Conservation (phyloP, 495 filamentous ascomycete genomes). For the Glonium stellatum region DNA sequence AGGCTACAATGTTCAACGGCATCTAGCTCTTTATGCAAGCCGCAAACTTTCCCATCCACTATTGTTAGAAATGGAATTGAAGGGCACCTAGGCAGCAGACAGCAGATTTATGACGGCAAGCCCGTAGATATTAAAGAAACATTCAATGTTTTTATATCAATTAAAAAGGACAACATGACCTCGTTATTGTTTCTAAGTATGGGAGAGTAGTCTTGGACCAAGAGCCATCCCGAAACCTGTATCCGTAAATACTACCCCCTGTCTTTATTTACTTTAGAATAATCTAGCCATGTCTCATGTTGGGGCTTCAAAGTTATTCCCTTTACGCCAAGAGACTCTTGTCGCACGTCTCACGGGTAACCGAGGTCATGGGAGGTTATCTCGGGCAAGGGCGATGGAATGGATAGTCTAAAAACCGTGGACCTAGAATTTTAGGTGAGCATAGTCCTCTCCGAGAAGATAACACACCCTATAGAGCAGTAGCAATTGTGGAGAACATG, state of each 20-base stretch:
- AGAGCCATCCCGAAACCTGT: neutral
- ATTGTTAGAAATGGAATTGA: too few relatives aligned
- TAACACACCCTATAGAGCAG: too few relatives aligned
- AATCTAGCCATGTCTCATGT: neutral
- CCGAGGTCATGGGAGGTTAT: neutral
- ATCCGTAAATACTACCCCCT: neutral
- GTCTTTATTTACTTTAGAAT: neutral
- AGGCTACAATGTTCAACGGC: too few relatives aligned
- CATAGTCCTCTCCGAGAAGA: neutral
- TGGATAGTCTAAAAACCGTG: conserved; percentile 62
- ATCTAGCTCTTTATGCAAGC: too few relatives aligned
- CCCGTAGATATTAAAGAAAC: neutral
- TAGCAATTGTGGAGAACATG: neutral
- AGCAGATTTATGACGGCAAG: neutral
- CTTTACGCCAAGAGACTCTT: neutral
- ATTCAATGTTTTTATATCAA: neutral
- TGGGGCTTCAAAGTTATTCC: neutral
- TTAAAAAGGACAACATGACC: neutral
- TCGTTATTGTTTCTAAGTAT: neutral
- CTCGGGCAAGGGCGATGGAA: neutral
- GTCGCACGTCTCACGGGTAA: neutral
- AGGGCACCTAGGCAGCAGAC: too few relatives aligned
- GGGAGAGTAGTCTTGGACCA: neutral
- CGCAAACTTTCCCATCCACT: too few relatives aligned
- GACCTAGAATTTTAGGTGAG: conserved; percentile 41